Conservation (phyloP, 1,284 basidiomycete species). For the Lignosus rhinocerotis region DNA sequence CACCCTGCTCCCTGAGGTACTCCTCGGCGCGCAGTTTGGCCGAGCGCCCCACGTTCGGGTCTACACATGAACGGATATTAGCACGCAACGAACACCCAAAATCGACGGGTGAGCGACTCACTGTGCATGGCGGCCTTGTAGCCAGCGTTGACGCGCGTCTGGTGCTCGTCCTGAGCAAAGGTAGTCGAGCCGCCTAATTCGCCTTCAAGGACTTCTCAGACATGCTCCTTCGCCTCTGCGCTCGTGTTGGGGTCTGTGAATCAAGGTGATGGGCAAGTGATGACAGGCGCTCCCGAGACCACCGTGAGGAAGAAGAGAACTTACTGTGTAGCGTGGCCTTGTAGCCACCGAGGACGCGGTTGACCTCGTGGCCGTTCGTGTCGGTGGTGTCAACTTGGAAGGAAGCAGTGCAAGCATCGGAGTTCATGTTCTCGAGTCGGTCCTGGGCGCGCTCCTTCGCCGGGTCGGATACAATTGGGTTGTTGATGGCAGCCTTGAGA, state of each 20-base stretch:
- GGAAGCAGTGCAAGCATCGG: slow-evolving; percentile 18
- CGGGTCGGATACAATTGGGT: slow-evolving; percentile 52
- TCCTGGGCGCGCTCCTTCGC: slow-evolving; percentile 49
- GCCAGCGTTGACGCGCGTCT: slow-evolving; percentile 42
- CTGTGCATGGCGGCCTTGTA: slow-evolving; percentile 52
- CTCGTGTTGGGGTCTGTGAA: slow-evolving; percentile 35
- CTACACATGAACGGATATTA: slow-evolving; percentile 17
- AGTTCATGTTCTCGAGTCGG: slow-evolving; percentile 43
- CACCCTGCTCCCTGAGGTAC: slow-evolving; percentile 37
- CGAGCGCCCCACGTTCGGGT: slow-evolving; percentile 39
- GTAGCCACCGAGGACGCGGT: slow-evolving; percentile 46
- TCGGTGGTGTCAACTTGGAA: slow-evolving; percentile 6
- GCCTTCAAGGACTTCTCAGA: slow-evolving; percentile 35
- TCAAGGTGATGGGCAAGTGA: not conserved
- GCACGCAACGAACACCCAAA: not conserved
- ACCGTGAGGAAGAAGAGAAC: slow-evolving; percentile 15
- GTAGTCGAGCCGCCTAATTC: slow-evolving; percentile 23
- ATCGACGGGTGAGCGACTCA: slow-evolving; percentile 24
- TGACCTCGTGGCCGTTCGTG: slow-evolving; percentile 28
- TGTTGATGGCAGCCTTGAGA: slow-evolving; percentile 54
- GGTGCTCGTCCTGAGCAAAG: not conserved
- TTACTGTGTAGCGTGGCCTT: slow-evolving; percentile 53
- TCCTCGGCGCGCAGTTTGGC: slow-evolving; percentile 48
- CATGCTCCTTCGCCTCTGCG: slow-evolving; percentile 46
- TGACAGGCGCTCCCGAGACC: not conserved